phyloP scores from a whole-genome alignment of 179 eudicot genomes.

The Heliamphora pulchella region DNA sequence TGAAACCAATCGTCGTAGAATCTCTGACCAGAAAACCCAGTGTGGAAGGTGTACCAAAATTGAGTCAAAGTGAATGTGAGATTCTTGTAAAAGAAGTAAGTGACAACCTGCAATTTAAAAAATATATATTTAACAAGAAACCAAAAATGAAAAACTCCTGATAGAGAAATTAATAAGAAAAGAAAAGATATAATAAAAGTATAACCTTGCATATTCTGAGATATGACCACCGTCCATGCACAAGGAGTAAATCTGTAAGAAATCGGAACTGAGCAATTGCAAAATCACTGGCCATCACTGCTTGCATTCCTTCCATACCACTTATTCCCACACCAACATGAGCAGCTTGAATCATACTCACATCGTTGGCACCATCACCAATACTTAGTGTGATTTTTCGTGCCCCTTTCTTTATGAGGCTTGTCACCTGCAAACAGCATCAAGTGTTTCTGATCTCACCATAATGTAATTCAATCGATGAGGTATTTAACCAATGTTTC shows the following conservation, averaged over 20 bases:
- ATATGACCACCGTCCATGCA: slow-evolving; percentile 98
- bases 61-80: slow-evolving; percentile 86
- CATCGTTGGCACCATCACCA: slow-evolving; percentile 99
- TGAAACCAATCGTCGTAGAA: slow-evolving; percentile 98
- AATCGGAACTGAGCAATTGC: slow-evolving; percentile 97
- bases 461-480: background rate
- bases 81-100: slow-evolving; percentile 93
- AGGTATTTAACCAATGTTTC: background rate
- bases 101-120: slow-evolving; percentile 64
- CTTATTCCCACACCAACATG: slow-evolving; percentile 99
- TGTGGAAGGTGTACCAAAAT: slow-evolving; percentile 91
- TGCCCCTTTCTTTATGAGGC: slow-evolving; percentile 89
- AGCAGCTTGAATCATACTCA: slow-evolving; percentile 99
- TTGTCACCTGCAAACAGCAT: slow-evolving; percentile 64
- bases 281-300: slow-evolving; percentile 99
- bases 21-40: slow-evolving; percentile 96
- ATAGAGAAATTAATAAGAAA: background rate
- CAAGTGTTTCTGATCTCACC: slow-evolving; percentile 2
- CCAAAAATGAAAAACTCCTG: background rate
- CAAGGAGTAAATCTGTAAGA: slow-evolving; percentile 88
- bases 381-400: slow-evolving; percentile 81
- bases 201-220: slow-evolving; percentile 89
- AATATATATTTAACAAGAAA: too few species aligned
- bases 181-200: slow-evolving; percentile 1
- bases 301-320: slow-evolving; percentile 99